Percentiles rank a stretch among this genome's conserved stretches.
These are phyloP conservation scores for Suillus hirtellus DNA, from an alignment of 768 basidiomycete genomes.

Conservation along the genomic window DNA sequence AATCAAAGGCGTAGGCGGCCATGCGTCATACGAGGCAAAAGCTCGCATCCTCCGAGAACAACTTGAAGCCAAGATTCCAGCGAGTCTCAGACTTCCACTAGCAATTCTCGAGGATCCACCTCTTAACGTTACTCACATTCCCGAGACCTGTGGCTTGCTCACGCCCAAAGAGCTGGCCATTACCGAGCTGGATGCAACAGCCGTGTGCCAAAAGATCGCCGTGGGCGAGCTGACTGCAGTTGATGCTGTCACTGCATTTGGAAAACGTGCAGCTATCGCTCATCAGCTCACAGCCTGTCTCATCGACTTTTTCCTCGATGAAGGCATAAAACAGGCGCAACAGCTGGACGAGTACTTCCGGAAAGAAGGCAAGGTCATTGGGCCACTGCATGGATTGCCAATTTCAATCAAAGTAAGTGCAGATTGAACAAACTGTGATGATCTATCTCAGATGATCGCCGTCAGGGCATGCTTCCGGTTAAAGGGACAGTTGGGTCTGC, in stretches of 20 bases:
- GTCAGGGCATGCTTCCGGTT: conserved; percentile 41
- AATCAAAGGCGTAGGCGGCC: conserved; percentile 25
- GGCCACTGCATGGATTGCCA: conserved; percentile 45
- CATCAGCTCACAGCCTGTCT: conserved; percentile 46
- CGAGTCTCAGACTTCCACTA: conserved; percentile 17
- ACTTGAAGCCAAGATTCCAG: conserved; percentile 27
- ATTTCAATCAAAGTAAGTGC: conserved; percentile 40
- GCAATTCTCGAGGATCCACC: conserved; percentile 24
- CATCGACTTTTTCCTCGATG: conserved; percentile 47
- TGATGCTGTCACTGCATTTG: conserved; percentile 43
- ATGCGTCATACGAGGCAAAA: conserved; percentile 20
- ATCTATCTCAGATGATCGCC: not conserved
- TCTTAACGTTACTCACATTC: conserved; percentile 35
- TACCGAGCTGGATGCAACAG: conserved; percentile 39
- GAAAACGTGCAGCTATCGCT: conserved; percentile 52
- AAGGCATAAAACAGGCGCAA: conserved; percentile 38
- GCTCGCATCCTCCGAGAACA: conserved; percentile 23
- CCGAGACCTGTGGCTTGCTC: conserved; percentile 33
- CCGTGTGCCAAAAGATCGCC: conserved; percentile 30
- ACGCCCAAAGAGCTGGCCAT: conserved; percentile 34
- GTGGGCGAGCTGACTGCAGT: conserved; percentile 37
- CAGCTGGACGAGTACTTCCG: conserved; percentile 43
- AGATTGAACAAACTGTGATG: not conserved
- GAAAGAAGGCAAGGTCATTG: conserved; percentile 39
- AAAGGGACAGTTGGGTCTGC: conserved; percentile 40